Base-by-base conservation (phyloP, 768 basidiomycete genomes). In the Cystobasidium tubakii region DNA sequence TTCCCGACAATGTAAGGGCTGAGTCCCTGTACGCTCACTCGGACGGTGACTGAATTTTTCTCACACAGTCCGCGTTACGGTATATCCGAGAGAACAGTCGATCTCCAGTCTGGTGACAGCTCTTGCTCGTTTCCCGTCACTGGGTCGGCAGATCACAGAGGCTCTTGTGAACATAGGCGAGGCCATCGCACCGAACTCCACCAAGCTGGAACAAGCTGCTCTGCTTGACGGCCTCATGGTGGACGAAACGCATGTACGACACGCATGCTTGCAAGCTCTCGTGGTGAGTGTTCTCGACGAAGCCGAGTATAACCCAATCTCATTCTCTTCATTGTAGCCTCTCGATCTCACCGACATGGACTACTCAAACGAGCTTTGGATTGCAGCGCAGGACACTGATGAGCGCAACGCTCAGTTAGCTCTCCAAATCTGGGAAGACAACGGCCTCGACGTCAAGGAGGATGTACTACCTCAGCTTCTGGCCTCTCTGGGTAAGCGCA, bases 321-420 rank as follows among this genome's bases (percentile, higher is more conserved):
- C 19, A 62, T 21, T 12, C 34, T 17, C 53, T 66, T 27, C n/a
- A n/a, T 27, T 31, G 0, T 74, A 97, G 91, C 89, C 93, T 0
- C 89, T 98, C 76, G 96, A 98, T 81, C 81, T 98, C 60, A 97
- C 94, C 0, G 95, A 98, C 62, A 80, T 92, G 43, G 93, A 96
- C 75, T 99, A 93, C 89, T 90, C 89, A 1, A 87, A 90, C 0
- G 88, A 90, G 79, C 81, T 99, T 0, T 91, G 91, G 88, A 85
- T 97, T 44, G 90, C 90, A 2, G 88, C 86, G 66, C 92, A 97
- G 77, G 96, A 98, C 74, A 88, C 87, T 66, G 89, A 90, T 75
- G 91, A 92, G 77, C 91, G 94, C 78, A 97, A 94, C 77, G 87
- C 87, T 0, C 84, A 89, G 63, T 83, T 97, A 46, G 93, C 94